Conservation (phyloP, 2,329 filamentous ascomycete genomes). For the Fusarium chaquense region DNA sequence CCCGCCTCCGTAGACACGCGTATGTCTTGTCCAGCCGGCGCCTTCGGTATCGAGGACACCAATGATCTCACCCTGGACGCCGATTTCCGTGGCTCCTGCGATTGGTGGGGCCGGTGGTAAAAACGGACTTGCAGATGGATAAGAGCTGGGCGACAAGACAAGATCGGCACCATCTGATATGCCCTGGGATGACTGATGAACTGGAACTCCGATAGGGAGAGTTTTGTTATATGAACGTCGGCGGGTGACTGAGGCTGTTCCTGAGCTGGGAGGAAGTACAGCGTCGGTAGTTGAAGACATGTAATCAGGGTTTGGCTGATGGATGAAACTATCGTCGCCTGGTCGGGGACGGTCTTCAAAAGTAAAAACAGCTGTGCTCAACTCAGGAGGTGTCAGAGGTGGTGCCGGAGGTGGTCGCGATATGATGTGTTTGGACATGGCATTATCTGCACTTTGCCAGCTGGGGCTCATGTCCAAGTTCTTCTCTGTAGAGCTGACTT, state of each 20-base stretch:
- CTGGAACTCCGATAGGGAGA: conserved; percentile 53
- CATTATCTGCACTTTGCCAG: conserved; percentile 46
- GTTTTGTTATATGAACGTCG: conserved; percentile 59
- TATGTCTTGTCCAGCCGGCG: conserved; percentile 68
- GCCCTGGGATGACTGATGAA: conserved; percentile 41
- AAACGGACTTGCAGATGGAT: conserved; percentile 61
- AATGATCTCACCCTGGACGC: conserved; percentile 64
- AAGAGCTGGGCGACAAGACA: conserved; percentile 61
- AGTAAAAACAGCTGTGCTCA: conserved; percentile 57
- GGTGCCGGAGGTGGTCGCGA: conserved; percentile 59
- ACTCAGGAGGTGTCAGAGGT: conserved; percentile 62
- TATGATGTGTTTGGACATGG: conserved; percentile 49
- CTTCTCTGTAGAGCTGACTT: conserved; percentile 29
- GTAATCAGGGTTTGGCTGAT: conserved; percentile 65
- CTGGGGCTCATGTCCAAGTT: conserved; percentile 45
- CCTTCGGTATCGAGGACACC: conserved; percentile 62
- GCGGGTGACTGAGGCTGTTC: conserved; percentile 52
- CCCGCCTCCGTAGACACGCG: conserved; percentile 69
- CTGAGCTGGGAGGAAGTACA: conserved; percentile 45
- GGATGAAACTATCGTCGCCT: conserved; percentile 55
- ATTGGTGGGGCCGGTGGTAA: conserved; percentile 61
- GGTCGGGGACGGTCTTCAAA: conserved; percentile 55
- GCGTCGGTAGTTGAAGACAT: conserved; percentile 53
- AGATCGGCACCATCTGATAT: conserved; percentile 46
- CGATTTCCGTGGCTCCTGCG: conserved; percentile 51